A percentile compares a stretch with the other conserved stretches of the same genome.
Evolutionary conservation across 1,284 basidiomycete species (phyloP).

Genomic region (Ganoderma lingzhi): DNA sequence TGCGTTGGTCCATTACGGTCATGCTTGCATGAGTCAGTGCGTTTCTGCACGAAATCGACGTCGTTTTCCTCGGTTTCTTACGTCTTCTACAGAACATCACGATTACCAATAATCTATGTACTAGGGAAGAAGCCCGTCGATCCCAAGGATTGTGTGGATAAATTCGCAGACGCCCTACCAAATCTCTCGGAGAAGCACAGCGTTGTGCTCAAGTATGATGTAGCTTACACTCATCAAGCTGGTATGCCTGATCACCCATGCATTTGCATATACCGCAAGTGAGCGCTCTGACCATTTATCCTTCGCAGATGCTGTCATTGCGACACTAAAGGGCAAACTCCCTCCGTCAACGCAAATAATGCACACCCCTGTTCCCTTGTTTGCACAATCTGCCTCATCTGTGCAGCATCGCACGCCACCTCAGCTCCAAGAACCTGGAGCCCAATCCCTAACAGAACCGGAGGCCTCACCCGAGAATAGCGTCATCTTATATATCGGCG

Average conservation of each 20-base stretch:
- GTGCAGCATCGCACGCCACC: constrained; percentile 9
- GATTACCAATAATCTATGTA: constrained; percentile 87
- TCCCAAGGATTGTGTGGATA: constrained; percentile 55
- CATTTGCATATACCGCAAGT: too few species aligned
- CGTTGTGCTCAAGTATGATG: constrained; percentile 79
- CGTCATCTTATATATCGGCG: constrained; percentile 85
- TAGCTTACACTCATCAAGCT: constrained; percentile 78
- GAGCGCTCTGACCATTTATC: not conserved
- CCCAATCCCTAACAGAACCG: not conserved
- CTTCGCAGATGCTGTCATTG: constrained; percentile 47
- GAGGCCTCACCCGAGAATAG: constrained; percentile 24
- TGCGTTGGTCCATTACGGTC: constrained; percentile 94
- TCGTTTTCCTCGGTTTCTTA: constrained; percentile 6
- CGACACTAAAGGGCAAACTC: constrained; percentile 23
- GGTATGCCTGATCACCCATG: constrained; percentile 46
- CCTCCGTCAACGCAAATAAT: constrained; percentile 29
- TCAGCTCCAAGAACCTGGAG: not conserved
- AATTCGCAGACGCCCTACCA: constrained; percentile 45
- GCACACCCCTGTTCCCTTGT: constrained; percentile 33
- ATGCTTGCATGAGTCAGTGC: constrained; percentile 93
- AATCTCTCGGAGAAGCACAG: constrained; percentile 24
- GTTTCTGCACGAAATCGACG: constrained; percentile 39
- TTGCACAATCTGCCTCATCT: constrained; percentile 21
- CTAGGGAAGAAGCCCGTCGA: constrained; percentile 77
- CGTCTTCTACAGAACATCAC: constrained; percentile 63